Evolutionary conservation across 1,284 basidiomycete species (phyloP), one percentile per base, ranked within the genome.

Genomic region (Ganoderma lucidum): DNA sequence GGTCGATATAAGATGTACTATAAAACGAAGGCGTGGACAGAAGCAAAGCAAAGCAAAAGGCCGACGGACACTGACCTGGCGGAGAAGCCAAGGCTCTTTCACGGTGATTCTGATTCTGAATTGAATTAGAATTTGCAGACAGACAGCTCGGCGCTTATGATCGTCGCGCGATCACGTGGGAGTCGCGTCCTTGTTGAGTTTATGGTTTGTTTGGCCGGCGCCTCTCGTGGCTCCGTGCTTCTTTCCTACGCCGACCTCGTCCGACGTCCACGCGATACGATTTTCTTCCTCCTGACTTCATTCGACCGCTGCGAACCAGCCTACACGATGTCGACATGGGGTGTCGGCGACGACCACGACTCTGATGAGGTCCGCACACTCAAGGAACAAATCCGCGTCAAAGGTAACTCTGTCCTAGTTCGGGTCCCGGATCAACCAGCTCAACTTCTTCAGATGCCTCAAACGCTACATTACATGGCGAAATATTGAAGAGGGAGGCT

Each of bases 381-480:
- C 66, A 91, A 86, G 81, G 87, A 90, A 73, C 88, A 84, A 72
- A 76, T 92, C 63, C 82, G 88, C 28, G 86, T 85, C 75, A 89
- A 90, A 87, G 91, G 90, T 90, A 63, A 62, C 62, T 41, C 37
- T n/a, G n/a, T 75, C 53, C 45, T 59, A n/a, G 58, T 14, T 60
- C 67, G 44, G 37, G 42, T 35, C 63, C n/a, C 45, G 48, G 15
- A 8, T 39, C 23, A 39, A 39, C 17, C 23, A 30, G 12, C 30
- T 70, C 17, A 63, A 45, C 17, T 48, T 44, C 15, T 35, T 9
- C 35, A 70, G 73, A 75, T 71, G 71, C 70, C 39, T 62, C 88
- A 71, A 87, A 87, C 75, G 87, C 88, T 30, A 87, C 86, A 32
- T 83, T 91, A 65, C 83, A 87, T 70, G 84, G 83, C 30, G 83